Conservation (phyloP, 192 early-diverging fungal genomes). For the Backusella mclennaniae region DNA sequence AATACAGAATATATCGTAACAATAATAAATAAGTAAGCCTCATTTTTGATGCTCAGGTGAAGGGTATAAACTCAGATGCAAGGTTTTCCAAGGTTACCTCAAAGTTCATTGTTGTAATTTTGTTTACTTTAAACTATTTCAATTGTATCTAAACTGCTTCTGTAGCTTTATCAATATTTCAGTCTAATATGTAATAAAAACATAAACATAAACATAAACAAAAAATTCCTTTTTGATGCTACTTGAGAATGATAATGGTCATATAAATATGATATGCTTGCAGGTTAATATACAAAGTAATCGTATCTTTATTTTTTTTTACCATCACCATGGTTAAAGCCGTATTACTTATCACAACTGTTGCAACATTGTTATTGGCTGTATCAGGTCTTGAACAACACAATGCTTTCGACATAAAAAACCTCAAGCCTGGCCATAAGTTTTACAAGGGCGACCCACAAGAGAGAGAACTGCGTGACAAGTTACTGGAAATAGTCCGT, state of each 20-base stretch:
- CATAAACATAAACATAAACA: not conserved
- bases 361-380: not conserved
- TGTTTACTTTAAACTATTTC: not conserved
- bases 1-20: not conserved
- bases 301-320: not conserved
- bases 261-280: conserved; percentile 3
- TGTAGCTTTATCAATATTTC: not conserved
- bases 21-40: not conserved
- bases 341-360: not conserved
- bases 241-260: not conserved
- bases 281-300: not conserved
- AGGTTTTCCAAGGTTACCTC: not conserved
- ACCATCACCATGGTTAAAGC: not conserved
- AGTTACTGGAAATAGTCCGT: not conserved
- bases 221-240: not conserved
- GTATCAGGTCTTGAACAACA: not conserved
- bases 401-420: not conserved
- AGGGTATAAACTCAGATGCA: not conserved
- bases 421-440: not conserved
- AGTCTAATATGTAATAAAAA: not conserved
- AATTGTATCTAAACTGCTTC: not conserved
- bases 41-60: not conserved
- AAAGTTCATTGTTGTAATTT: not conserved
- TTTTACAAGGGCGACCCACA: not conserved
- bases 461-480: not conserved